Evolutionary conservation across 2,329 filamentous ascomycete species (phyloP), one percentile per base, ranked within the genome.

Genomic region (Penicillium palitans): DNA sequence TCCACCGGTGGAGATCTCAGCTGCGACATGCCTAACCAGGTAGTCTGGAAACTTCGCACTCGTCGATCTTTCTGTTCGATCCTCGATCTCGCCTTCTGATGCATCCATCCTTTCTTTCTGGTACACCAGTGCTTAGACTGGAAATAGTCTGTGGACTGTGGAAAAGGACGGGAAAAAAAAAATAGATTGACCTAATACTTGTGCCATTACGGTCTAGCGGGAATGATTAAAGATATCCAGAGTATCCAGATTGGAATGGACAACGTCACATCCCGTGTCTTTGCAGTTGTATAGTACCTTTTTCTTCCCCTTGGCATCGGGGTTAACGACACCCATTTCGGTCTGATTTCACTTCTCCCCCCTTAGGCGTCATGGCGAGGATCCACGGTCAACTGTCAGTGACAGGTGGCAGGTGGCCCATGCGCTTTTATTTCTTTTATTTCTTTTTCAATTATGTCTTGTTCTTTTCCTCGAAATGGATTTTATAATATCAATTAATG

Each of bases 351-450:
- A 15, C 13, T 15, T n/a, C 24, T 12, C 6, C 6, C 19, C 19
- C 9, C 3, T 10, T 25, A 4, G 50, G 39, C 39, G 29, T 52
- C 40, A 45, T 52, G 50, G 29, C n/a, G 27, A 24, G 48, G 63
- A 64, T 66, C 63, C 57, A 55, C 58, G 55, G 50, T 39, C 48
- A 58, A 55, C 52, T 50, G 47, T 52, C 49, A 52, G 57, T 67
- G 65, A 67, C 65, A 64, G 62, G 53, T 65, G 65, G 64, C 65
- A 65, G 60, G 60, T 66, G 65, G 64, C 45, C 64, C 62, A 52
- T 65, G 64, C 63, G 48, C 25, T 27, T 21, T 31, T 41, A 7
- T 19, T 40, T 40, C 15, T 25, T 37, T n/a, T 35, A 21, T 21
- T 29, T 40, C 3, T 25, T 25, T 25, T 25, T 40, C 12, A 35